These are phyloP conservation scores for Stemphylium lycopersici DNA, from an alignment of 2,329 filamentous ascomycete genomes.

Conservation along the genomic window DNA sequence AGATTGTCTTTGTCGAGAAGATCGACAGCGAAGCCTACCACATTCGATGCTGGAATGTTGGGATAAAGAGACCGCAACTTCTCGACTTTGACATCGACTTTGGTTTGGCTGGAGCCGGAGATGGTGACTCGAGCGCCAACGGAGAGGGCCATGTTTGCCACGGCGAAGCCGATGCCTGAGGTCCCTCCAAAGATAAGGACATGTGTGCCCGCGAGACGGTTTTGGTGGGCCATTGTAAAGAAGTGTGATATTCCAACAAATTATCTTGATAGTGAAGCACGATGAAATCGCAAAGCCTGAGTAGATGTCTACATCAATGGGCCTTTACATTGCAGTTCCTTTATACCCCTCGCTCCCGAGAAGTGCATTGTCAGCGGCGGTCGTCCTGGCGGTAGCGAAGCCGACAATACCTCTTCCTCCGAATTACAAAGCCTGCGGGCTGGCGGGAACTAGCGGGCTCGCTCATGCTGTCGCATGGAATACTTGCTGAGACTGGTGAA, in stretches of 20 bases:
- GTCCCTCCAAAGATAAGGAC: slow-evolving; percentile 70
- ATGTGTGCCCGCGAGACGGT: slow-evolving; percentile 56
- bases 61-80: slow-evolving; percentile 54
- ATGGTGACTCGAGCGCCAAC: slow-evolving; percentile 64
- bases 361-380: neutral
- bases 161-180: slow-evolving; percentile 67
- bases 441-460: slow-evolving; percentile 5
- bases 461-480: neutral
- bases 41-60: slow-evolving; percentile 13
- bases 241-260: neutral
- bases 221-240: slow-evolving; percentile 42
- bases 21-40: slow-evolving; percentile 38
- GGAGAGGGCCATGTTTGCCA: slow-evolving; percentile 64
- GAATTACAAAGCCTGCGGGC: neutral
- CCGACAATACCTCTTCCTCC: neutral
- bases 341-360: neutral
- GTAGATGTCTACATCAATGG: neutral
- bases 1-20: slow-evolving; percentile 34
- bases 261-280: neutral
- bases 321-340: neutral
- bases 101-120: slow-evolving; percentile 61
- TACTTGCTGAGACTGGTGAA: neutral
- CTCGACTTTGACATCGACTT: slow-evolving; percentile 58
- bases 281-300: neutral
- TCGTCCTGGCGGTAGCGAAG: neutral